Percentiles rank a stretch among this genome's conserved stretches.
These are phyloP conservation scores for Mycena sp. DNA, from an alignment of 1,284 basidiomycete species.

Conservation along the genomic window DNA sequence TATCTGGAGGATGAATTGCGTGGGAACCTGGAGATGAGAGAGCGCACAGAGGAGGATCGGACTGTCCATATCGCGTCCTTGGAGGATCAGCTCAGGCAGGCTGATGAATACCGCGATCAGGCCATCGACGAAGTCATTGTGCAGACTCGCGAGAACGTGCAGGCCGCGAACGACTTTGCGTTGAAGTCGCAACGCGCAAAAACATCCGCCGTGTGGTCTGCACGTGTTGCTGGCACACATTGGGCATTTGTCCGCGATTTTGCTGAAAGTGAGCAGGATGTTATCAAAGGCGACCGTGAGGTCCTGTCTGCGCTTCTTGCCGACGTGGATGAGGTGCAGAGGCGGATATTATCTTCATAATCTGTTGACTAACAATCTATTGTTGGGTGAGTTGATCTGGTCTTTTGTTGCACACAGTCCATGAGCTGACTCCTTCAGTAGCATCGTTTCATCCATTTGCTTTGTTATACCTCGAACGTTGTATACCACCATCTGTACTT, in stretches of 20 bases:
- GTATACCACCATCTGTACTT: constrained; percentile 26
- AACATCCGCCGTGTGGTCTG: constrained; percentile 51
- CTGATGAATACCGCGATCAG: constrained; percentile 52
- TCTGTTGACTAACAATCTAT: background rate
- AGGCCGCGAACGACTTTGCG: constrained; percentile 46
- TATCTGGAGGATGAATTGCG: constrained; percentile 66
- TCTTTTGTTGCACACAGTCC: background rate
- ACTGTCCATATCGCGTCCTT: constrained; percentile 58
- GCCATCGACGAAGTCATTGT: constrained; percentile 58
- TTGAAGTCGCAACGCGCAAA: constrained; percentile 50
- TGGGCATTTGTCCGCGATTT: constrained; percentile 66
- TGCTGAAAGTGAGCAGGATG: constrained; percentile 66
- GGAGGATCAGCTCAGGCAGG: constrained; percentile 62
- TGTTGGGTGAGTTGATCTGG: background rate
- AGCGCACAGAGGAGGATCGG: no score
- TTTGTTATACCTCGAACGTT: constrained; percentile 26
- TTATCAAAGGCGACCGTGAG: constrained; percentile 61
- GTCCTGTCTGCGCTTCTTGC: constrained; percentile 63
- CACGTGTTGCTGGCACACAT: constrained; percentile 54
- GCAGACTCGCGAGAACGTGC: constrained; percentile 52
- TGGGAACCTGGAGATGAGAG: constrained; percentile 54
- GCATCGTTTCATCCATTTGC: background rate
- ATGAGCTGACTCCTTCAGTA: background rate
- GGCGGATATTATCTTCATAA: constrained; percentile 29
- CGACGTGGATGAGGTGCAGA: constrained; percentile 60